These are phyloP conservation scores for Plenodomus lindquistii DNA, from an alignment of 2,329 filamentous ascomycete genomes.

Conservation along the genomic window DNA sequence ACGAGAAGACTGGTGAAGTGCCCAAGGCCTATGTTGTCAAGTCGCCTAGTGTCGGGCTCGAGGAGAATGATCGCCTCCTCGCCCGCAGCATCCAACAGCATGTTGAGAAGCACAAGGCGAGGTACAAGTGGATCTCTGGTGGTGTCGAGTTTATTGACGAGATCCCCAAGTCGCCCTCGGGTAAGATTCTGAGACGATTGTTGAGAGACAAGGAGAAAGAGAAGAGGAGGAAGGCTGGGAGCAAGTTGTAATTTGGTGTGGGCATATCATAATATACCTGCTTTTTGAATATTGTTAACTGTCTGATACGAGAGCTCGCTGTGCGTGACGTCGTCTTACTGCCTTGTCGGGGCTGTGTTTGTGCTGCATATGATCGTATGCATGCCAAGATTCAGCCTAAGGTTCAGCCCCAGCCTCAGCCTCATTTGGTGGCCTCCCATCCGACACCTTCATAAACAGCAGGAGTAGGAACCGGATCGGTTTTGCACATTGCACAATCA, in stretches of 20 bases:
- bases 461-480: too few relatives aligned
- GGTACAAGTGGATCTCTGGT: conserved; percentile 65
- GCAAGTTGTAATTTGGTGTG: conserved; percentile 61
- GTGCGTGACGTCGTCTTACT: too few relatives aligned
- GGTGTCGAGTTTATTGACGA: conserved; percentile 56
- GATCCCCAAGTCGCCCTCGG: conserved; percentile 65
- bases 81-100: conserved; percentile 59
- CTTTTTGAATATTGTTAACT: background rate
- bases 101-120: conserved; percentile 64
- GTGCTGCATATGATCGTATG: background rate
- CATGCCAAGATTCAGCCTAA: background rate
- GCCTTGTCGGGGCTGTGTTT: background rate
- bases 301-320: too few relatives aligned
- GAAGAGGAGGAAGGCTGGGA: conserved; percentile 63
- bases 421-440: too few relatives aligned
- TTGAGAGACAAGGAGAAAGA: conserved; percentile 76
- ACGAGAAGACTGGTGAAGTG: conserved; percentile 63
- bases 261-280: background rate
- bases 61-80: conserved; percentile 55
- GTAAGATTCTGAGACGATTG: conserved; percentile 65
- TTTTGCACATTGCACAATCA: too few relatives aligned
- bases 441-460: too few relatives aligned
- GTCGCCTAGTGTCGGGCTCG: conserved; percentile 54
- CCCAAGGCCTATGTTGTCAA: conserved; percentile 69
- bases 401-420: too few relatives aligned